Evolutionary conservation across 75 land plant genomes (phyloP).

Genomic region (Selaginella tamariscina): DNA sequence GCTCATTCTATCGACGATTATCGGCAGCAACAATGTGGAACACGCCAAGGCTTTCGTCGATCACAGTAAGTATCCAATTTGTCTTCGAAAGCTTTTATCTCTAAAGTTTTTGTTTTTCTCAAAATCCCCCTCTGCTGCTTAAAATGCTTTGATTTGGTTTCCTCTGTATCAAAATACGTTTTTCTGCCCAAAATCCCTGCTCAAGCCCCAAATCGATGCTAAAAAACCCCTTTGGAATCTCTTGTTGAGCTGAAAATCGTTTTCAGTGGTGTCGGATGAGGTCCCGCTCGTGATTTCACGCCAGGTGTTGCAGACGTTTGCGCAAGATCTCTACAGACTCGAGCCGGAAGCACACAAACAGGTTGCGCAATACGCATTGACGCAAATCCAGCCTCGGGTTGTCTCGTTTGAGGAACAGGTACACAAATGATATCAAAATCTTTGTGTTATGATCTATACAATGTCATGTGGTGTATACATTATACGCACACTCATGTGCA

Average conservation of each 20-base stretch:
- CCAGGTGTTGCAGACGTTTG: conserved; percentile 76
- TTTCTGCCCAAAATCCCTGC: no score
- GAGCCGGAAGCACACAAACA: conserved; percentile 77
- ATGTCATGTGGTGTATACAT: no score
- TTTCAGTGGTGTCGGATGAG: conserved; percentile 83
- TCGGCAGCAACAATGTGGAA: conserved; percentile 54
- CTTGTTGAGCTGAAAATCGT: background rate
- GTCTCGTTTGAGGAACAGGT: conserved; percentile 99
- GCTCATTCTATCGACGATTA: conserved; percentile 61
- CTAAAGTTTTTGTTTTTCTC: background rate
- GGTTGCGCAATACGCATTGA: conserved; percentile 72
- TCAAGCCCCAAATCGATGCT: no score
- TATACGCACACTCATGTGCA: no score
- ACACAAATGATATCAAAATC: no score
- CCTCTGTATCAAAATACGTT: background rate
- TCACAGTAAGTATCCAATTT: conserved; percentile 42
- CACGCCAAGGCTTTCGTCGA: conserved; percentile 85
- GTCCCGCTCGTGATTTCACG: conserved; percentile 86
- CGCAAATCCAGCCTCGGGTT: conserved; percentile 92
- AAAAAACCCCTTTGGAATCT: no score
- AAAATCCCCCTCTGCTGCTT: background rate
- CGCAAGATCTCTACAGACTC: conserved; percentile 70
- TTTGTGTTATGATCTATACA: no score
- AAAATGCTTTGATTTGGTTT: background rate
- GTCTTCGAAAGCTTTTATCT: background rate